phyloP scores from a whole-genome alignment of 2,329 filamentous ascomycete genomes.

The Apiospora marii region DNA sequence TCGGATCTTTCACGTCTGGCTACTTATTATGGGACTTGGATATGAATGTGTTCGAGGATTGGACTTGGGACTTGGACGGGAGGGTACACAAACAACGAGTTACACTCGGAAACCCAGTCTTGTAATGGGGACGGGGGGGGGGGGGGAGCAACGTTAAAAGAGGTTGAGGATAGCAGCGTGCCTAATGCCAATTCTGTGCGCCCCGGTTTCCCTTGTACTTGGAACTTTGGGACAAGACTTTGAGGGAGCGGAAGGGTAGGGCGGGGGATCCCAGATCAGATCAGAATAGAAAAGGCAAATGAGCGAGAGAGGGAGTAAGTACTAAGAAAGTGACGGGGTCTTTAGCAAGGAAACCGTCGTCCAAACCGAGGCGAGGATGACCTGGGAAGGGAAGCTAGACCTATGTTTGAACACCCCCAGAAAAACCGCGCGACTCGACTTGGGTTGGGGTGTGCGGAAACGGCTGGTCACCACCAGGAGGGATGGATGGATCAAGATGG shows the following conservation, averaged over 20 bases:
- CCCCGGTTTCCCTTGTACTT: constrained; percentile 17
- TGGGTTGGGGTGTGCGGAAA: constrained; percentile 17
- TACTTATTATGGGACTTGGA: constrained; percentile 6
- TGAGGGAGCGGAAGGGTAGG: constrained; percentile 19
- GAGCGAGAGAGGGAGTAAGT: constrained; percentile 18
- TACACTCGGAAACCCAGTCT: constrained; percentile 20
- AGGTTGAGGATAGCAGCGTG: constrained; percentile 26
- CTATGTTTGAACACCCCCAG: constrained; percentile 9
- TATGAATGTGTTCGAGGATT: not conserved
- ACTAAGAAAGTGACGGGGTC: constrained; percentile 22
- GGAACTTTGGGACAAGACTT: constrained; percentile 10
- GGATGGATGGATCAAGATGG: not conserved
- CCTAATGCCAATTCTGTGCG: constrained; percentile 20
- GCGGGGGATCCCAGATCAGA: constrained; percentile 22
- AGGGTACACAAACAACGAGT: not conserved
- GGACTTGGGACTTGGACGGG: not conserved
- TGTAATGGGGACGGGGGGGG: constrained; percentile 19
- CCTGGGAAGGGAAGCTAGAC: constrained; percentile 12
- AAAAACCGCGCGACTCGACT: constrained; percentile 1
- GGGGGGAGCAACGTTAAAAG: constrained; percentile 28
- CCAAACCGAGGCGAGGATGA: constrained; percentile 11
- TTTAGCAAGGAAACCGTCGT: constrained; percentile 20
- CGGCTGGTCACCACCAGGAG: constrained; percentile 12
- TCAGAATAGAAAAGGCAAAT: constrained; percentile 12
- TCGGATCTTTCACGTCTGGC: constrained; percentile 4